Evolutionary conservation across 768 basidiomycete genomes (phyloP), one percentile per base, ranked within the genome.

Genomic region (Xerocomellus amylosporus): DNA sequence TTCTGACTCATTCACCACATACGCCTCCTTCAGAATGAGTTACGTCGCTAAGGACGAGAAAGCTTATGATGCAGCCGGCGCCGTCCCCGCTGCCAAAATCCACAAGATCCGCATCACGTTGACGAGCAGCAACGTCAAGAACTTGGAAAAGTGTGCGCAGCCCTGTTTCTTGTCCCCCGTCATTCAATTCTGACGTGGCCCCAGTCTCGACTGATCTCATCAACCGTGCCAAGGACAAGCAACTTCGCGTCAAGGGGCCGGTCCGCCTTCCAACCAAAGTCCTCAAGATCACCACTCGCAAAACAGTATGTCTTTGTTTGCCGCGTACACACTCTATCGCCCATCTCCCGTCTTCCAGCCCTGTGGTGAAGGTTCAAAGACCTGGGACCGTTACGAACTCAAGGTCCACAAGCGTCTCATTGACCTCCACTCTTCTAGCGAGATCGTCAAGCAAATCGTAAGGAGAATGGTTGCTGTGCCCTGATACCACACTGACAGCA

Each of bases 351-450:
- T 22, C 45, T 19, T 39, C 9, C 65, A 97, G 92, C 91, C 97
- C 76, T 98, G 97, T 71, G 97, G 97, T 92, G 97, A 98, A 78
- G 97, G 97, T 81, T 98, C 97, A 65, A 99, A 99, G 87, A 99
- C 97, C 71, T 99, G 97, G 97, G 97, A 99, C 78, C 87, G 92
- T 67, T 98, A 94, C 78, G 96, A 99, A 78, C 87, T 99, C 78
- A 95, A 95, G 81, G 82, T 99, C 58, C 96, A 99, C 88, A 99
- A 99, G 81, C 91, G 97, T 69, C 83, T 99, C 73, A 98, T 99
- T 69, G 97, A 99, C 81, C 80, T 99, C 64, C 93, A 96, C 82
- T 95, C 97, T 48, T 96, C 95, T 59, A 91, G 91, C 73, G 97
- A 98, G 78, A 90, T 98, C 63, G 97, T 99, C 79, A 99, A 98